Percentiles rank a stretch among this genome's conserved stretches.
These are phyloP conservation scores for Euphorbia celastroides DNA, from an alignment of 441 rosid species.

Conservation along the genomic window DNA sequence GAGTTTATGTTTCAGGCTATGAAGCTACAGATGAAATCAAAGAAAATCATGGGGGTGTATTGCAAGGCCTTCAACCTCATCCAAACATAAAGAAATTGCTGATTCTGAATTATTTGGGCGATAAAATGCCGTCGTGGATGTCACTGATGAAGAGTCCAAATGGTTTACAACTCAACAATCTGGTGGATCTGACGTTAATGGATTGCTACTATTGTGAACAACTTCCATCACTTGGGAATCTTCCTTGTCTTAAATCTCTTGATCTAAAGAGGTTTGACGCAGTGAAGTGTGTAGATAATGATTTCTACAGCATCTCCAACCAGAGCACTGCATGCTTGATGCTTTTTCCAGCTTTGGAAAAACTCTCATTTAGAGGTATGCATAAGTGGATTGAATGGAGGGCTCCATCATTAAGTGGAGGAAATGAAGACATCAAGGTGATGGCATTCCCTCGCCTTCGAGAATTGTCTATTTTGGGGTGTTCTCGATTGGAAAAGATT, in stretches of 20 bases:
- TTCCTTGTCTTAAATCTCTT: conserved; percentile 5
- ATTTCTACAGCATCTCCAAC: conserved; percentile 12
- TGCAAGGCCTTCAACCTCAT: conserved; percentile 6
- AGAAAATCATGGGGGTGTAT: too few relatives aligned
- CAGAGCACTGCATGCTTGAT: not conserved
- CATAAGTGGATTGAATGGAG: not conserved
- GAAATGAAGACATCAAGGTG: not conserved
- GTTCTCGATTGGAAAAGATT: not conserved
- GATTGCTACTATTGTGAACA: conserved; percentile 4
- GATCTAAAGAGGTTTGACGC: conserved; percentile 4
- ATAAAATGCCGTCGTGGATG: conserved; percentile 28
- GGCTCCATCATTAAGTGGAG: conserved; percentile 3
- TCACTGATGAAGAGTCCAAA: not conserved
- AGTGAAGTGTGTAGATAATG: conserved; percentile 16
- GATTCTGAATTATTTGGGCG: conserved; percentile 18
- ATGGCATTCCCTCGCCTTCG: conserved; percentile 18
- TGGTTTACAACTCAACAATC: not conserved
- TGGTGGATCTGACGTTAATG: conserved; percentile 9
- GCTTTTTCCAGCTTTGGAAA: conserved; percentile 22
- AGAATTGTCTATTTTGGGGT: conserved; percentile 1
- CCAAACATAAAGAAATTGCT: conserved; percentile 4
- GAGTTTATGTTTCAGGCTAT: too few relatives aligned
- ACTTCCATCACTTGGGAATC: conserved; percentile 19
- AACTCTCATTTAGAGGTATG: conserved; percentile 7
- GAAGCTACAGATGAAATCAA: too few relatives aligned